These are phyloP conservation scores for Cryptococcus deneoformans DNA, from an alignment of 1,284 basidiomycete genomes.

Conservation along the genomic window DNA sequence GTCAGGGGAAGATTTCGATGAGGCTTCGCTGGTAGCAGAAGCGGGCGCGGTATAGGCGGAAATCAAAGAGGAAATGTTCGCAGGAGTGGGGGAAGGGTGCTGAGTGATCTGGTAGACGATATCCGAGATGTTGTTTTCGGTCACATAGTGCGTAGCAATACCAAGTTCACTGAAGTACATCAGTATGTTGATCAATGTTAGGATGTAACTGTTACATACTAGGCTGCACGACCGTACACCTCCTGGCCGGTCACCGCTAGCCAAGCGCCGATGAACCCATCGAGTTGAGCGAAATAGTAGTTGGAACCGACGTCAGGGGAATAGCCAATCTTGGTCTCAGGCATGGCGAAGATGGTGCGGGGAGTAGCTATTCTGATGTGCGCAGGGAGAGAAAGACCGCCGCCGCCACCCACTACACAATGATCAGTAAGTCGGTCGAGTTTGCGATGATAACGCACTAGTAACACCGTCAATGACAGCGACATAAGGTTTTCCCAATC, in stretches of 20 bases:
- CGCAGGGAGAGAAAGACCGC: conserved; percentile 84
- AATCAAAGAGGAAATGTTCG: conserved; percentile 59
- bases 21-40: background rate
- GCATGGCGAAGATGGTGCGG: conserved; percentile 93
- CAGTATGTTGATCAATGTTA: conserved; percentile 1
- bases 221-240: conserved; percentile 72
- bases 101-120: conserved; percentile 53
- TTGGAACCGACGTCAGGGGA: conserved; percentile 73
- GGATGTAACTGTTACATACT: conserved; percentile 52
- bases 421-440: background rate
- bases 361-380: conserved; percentile 93
- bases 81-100: conserved; percentile 30
- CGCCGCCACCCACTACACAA: conserved; percentile 86
- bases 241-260: conserved; percentile 81
- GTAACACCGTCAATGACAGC: conserved; percentile 87
- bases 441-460: conserved; percentile 56
- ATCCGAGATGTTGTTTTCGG: conserved; percentile 66
- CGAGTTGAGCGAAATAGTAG: conserved; percentile 83
- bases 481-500: conserved; percentile 80
- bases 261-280: conserved; percentile 90
- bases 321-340: conserved; percentile 83
- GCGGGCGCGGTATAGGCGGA: conserved; percentile 16
- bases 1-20: conserved; percentile 53
- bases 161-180: conserved; percentile 66
- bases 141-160: conserved; percentile 86